Evolutionary conservation across 805 yeast species (phyloP), one percentile per base, ranked within the genome.

Genomic region (Geotrichum ghanense): DNA sequence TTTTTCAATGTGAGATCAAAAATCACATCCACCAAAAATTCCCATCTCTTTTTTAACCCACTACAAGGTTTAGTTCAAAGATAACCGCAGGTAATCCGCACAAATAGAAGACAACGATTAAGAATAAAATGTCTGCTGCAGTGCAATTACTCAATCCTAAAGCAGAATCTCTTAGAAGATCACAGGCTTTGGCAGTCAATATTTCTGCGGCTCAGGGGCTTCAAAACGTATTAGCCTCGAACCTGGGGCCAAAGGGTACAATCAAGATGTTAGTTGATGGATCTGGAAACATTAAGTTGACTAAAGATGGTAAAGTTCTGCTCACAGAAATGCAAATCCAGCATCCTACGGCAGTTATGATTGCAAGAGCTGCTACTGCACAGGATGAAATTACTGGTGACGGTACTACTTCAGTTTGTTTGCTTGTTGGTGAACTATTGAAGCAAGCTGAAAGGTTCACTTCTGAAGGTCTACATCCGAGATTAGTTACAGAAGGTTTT

Each of bases 301-400:
- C 98, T 46, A 92, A 92, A 62, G 98, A 92, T 64, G 98, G 98
- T 45, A 89, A 90, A 62, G 97, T 92, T 5, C 70, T 92, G 48
- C 71, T 92, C 50, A 77, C 84, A 37, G 98, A 92, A 62, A 92
- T 92, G 98, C 98, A 92, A 68, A 90, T 90, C 66, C 92, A 84
- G 63, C 80, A 83, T 52, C 94, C 94, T 9, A 84, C 94, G 2
- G 94, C 94, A 0, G 84, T 83, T 27, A 78, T 83, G 84, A 83
- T 83, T 67, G 72, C 98, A 2, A 76, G 97, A 54, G 98, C 97
- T 12, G 98, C 98, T 44, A 79, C 95, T 42, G 97, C 98, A 0
- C 98, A 92, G 67, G 98, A 92, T 65, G 98, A 92, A 66, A 87
- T 92, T 61, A 85, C 97, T n/a, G 98, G 98, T 44, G 98, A 92